Evolutionary conservation across 805 yeast genomes (phyloP), one percentile per base, ranked within the genome.

Genomic region (Myxozyma udenii): DNA sequence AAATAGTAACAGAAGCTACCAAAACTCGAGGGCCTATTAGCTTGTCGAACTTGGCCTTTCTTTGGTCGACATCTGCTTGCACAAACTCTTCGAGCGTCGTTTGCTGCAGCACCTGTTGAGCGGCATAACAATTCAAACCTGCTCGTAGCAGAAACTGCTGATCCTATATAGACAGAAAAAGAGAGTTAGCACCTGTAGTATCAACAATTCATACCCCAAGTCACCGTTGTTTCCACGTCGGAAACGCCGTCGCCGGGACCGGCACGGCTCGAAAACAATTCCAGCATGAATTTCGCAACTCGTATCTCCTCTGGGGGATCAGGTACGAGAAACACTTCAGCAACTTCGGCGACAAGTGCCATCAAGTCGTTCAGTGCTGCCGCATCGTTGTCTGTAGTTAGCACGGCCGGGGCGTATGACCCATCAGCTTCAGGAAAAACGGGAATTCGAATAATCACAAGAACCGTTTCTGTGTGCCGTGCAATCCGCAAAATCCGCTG

Each of bases 181-280:
- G 14, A 2, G 18, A 24, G 39, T 21, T 35, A 44, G 32, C 23
- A 38, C 14, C 33, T 9, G 33, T 18, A 16, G 5, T 3, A 11
- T 12, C 23, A 14, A 6, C 19, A 37, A n/a, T 36, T n/a, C 26
- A 23, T 25, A 35, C 21, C 12, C 38, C 16, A 5, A 14, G 30
- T 42, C 43, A 51, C 55, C 49, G 56, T 51, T 22, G 56, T 47
- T 25, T 51, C 51, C 3, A 41, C 50, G 14, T 28, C 49, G 22
- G 56, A 51, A n/a, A 51, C 35, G 18, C 56, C 56, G 26, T 38
- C 37, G 4, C 56, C 56, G 4, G 21, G 24, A 4, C 52, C 56
- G 18, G 49, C 49, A 28, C 37, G 42, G 18, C 39, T 28, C 23
- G 23, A 38, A 24, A 46, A 25, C 4, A 50, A 18, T 24, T 43